Percentiles rank a stretch among this genome's conserved stretches.
These are phyloP conservation scores for Vicia villosa DNA, from an alignment of 306 rosid genomes.

Conservation along the genomic window DNA sequence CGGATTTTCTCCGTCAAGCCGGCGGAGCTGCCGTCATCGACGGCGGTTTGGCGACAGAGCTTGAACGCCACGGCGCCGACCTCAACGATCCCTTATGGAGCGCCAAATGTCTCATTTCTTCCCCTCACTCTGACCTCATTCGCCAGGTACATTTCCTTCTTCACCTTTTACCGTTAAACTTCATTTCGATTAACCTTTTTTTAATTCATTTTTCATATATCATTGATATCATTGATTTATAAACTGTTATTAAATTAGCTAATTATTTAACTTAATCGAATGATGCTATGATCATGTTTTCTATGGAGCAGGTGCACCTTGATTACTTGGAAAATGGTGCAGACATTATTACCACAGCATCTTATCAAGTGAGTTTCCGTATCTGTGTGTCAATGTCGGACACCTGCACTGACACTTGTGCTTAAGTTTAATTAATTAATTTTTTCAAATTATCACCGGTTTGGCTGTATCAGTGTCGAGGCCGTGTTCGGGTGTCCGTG, in stretches of 20 bases:
- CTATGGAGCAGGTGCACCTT: conserved; percentile 57
- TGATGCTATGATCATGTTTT: conserved; percentile 1
- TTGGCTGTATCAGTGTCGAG: too few relatives aligned
- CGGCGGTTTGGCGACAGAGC: conserved; percentile 63
- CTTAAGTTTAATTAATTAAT: not conserved
- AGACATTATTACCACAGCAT: conserved; percentile 57
- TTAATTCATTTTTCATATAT: not conserved
- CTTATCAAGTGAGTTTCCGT: conserved; percentile 47
- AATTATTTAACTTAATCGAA: conserved; percentile 1
- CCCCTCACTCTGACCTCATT: conserved; percentile 47
- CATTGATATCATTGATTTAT: too few relatives aligned
- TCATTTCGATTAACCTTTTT: not conserved
- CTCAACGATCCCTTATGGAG: conserved; percentile 69
- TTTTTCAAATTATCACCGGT: too few relatives aligned
- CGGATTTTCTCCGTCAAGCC: conserved; percentile 40
- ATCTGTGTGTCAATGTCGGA: too few relatives aligned
- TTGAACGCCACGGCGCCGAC: conserved; percentile 58
- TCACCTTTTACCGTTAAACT: not conserved
- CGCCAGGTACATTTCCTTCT: conserved; percentile 44
- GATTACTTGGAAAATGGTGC: conserved; percentile 65
- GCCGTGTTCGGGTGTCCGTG: too few relatives aligned
- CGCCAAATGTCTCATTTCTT: conserved; percentile 55
- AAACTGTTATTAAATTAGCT: conserved; percentile 12
- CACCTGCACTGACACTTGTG: too few relatives aligned
- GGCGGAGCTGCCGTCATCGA: conserved; percentile 58